phyloP scores from a whole-genome alignment of 352 stramenopile genomes.

The Paralagenidium karlingii region DNA sequence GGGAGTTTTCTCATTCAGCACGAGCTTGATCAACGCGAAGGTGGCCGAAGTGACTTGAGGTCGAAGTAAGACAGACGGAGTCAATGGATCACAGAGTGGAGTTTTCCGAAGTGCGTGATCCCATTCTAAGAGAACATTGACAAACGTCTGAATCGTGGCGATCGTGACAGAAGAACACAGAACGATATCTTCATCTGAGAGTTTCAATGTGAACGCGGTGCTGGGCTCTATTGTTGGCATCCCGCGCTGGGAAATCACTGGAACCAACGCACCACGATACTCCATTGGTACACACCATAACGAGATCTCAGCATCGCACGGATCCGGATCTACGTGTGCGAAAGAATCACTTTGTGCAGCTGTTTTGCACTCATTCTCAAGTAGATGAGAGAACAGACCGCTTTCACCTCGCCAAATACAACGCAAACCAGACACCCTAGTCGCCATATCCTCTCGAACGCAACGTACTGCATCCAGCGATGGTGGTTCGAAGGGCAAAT shows the following conservation, averaged over 20 bases:
- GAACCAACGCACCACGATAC: constrained; percentile 39
- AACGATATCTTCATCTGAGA: constrained; percentile 67
- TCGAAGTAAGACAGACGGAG: constrained; percentile 14
- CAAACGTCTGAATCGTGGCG: constrained; percentile 43
- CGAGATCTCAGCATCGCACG: constrained; percentile 39
- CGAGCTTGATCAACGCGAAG: constrained; percentile 63
- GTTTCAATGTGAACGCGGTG: constrained; percentile 30
- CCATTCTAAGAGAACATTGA: too few relatives aligned
- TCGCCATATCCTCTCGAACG: constrained; percentile 67
- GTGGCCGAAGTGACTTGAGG: constrained; percentile 45
- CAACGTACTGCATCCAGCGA: constrained; percentile 34
- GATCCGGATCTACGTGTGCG: constrained; percentile 23
- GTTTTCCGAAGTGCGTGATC: too few relatives aligned
- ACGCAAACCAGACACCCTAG: constrained; percentile 33
- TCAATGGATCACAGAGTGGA: too few relatives aligned
- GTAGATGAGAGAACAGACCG: background rate
- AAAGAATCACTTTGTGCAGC: too few relatives aligned
- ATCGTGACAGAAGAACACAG: constrained; percentile 51
- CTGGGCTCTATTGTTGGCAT: constrained; percentile 11
- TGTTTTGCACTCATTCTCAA: background rate
- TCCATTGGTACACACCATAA: constrained; percentile 53
- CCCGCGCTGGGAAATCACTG: constrained; percentile 53
- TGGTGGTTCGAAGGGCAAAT: constrained; percentile 63
- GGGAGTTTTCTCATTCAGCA: constrained; percentile 44
- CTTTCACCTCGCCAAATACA: constrained; percentile 53